Conservation (phyloP, 2,329 filamentous ascomycete species). For the Catunica adiposa region DNA sequence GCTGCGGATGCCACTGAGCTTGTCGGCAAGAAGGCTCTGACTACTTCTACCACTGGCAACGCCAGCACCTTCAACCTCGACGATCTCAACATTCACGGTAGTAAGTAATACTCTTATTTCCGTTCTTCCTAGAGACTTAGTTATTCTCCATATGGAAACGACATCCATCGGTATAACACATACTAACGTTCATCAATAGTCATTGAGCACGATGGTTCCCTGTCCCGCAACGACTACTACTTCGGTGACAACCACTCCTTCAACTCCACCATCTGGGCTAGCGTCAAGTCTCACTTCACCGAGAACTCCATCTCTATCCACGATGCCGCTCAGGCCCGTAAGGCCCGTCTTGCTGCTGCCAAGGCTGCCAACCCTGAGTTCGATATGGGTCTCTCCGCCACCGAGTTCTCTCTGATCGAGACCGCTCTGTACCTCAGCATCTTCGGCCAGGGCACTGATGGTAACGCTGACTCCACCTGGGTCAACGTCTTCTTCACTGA, state of each 20-base stretch:
- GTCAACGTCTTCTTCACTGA: conserved; percentile 15
- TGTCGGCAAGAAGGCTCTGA: conserved; percentile 14
- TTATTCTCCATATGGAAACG: background rate
- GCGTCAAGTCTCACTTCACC: conserved; percentile 16
- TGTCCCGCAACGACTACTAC: conserved; percentile 20
- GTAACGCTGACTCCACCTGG: conserved; percentile 16
- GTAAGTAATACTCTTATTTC: conserved; percentile 6
- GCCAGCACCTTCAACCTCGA: conserved; percentile 19
- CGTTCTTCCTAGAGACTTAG: background rate
- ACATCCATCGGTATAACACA: background rate
- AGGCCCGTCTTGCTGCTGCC: conserved; percentile 18
- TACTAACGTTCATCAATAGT: conserved; percentile 15
- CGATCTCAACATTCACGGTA: conserved; percentile 18
- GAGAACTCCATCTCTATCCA: conserved; percentile 18
- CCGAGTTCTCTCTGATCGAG: conserved; percentile 17
- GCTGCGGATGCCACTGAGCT: conserved; percentile 14
- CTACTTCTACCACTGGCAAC: conserved; percentile 19
- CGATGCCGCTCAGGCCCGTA: conserved; percentile 19
- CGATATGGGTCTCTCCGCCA: conserved; percentile 9
- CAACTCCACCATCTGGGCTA: conserved; percentile 18
- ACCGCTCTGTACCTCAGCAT: conserved; percentile 17
- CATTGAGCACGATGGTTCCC: conserved; percentile 23
- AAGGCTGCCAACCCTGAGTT: conserved; percentile 18
- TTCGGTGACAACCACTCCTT: conserved; percentile 21
- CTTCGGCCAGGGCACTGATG: conserved; percentile 16